Conservation (phyloP, 225 moss, liverwort and hornwort genomes). For the Neckera pumila region DNA sequence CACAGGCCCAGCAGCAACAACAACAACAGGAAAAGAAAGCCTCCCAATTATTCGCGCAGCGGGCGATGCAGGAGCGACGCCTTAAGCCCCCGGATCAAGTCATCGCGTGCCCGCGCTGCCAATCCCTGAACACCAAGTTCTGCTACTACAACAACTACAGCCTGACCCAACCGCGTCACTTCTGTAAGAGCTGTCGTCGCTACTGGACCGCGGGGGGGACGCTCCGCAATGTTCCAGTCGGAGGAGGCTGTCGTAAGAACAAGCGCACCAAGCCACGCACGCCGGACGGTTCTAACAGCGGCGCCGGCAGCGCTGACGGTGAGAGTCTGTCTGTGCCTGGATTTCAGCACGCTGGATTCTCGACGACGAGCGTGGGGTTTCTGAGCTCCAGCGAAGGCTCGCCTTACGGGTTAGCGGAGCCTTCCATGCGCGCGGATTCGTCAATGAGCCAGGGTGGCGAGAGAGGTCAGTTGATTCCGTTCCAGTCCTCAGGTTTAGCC, state of each 20-base stretch:
- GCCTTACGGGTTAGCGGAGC: constrained; percentile 17
- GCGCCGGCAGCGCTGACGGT: constrained; percentile 8
- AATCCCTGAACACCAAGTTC: constrained; percentile 52
- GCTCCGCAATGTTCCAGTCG: constrained; percentile 45
- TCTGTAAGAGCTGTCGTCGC: constrained; percentile 50
- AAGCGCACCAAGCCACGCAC: constrained; percentile 43
- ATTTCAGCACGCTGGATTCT: constrained; percentile 22
- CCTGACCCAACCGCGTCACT: constrained; percentile 48
- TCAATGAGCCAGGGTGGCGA: constrained; percentile 27
- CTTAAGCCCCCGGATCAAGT: constrained; percentile 57
- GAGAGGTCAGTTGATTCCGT: constrained; percentile 4
- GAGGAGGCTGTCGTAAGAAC: constrained; percentile 50
- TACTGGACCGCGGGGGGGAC: constrained; percentile 59
- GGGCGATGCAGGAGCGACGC: constrained; percentile 53
- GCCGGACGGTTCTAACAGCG: constrained; percentile 10
- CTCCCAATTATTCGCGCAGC: constrained; percentile 50
- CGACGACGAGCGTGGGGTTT: constrained; percentile 20
- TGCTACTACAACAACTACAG: constrained; percentile 64
- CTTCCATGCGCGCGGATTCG: constrained; percentile 18
- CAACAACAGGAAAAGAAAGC: constrained; percentile 54
- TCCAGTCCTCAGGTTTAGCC: constrained; percentile 8
- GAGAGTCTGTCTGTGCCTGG: constrained; percentile 19
- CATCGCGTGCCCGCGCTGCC: constrained; percentile 48
- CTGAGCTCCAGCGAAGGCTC: constrained; percentile 27
- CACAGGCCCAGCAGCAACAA: constrained; percentile 14